Percentiles rank a stretch among this genome's conserved stretches.
Evolutionary conservation across 306 rosid species (phyloP).

Genomic region (Rosa lucieae): DNA sequence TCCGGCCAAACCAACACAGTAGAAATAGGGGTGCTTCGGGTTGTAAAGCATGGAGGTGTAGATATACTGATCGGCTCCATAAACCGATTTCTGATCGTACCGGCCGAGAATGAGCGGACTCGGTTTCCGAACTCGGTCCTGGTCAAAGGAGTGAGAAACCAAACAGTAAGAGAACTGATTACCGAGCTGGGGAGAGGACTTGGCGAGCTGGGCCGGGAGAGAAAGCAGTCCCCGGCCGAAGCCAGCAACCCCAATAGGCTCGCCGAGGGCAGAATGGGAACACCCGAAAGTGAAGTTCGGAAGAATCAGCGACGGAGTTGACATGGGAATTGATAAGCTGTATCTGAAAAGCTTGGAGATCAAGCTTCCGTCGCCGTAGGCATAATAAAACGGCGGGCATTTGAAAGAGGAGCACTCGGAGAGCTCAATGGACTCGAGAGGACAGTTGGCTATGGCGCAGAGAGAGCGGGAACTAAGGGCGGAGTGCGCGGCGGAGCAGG

Average conservation of each 20-base stretch:
- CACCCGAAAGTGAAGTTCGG: slow-evolving; percentile 85
- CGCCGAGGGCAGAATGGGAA: slow-evolving; percentile 81
- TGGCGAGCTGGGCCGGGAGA: slow-evolving; percentile 72
- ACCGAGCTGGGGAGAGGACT: slow-evolving; percentile 63
- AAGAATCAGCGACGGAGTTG: slow-evolving; percentile 47
- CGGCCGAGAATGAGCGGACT: slow-evolving; percentile 89
- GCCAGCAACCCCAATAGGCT: slow-evolving; percentile 92
- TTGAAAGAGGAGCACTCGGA: slow-evolving; percentile 60
- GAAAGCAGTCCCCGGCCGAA: slow-evolving; percentile 81
- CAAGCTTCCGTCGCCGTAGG: slow-evolving; percentile 89
- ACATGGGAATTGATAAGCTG: slow-evolving; percentile 41
- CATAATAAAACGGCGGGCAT: slow-evolving; percentile 87
- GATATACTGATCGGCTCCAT: slow-evolving; percentile 36
- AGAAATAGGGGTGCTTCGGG: slow-evolving; percentile 82
- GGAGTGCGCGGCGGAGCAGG: slow-evolving; percentile 74
- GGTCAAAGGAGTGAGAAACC: slow-evolving; percentile 77
- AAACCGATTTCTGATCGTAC: slow-evolving; percentile 27
- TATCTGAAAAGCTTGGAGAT: slow-evolving; percentile 58
- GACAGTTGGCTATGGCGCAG: slow-evolving; percentile 83
- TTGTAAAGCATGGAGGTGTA: slow-evolving; percentile 77
- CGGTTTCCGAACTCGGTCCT: slow-evolving; percentile 55
- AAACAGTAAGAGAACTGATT: slow-evolving; percentile 83
- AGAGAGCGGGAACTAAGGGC: slow-evolving; percentile 53
- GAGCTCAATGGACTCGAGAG: slow-evolving; percentile 67
- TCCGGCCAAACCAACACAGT: slow-evolving; percentile 69